Base-by-base conservation (phyloP, 768 basidiomycete genomes). In the Pulveroboletus sp. region DNA sequence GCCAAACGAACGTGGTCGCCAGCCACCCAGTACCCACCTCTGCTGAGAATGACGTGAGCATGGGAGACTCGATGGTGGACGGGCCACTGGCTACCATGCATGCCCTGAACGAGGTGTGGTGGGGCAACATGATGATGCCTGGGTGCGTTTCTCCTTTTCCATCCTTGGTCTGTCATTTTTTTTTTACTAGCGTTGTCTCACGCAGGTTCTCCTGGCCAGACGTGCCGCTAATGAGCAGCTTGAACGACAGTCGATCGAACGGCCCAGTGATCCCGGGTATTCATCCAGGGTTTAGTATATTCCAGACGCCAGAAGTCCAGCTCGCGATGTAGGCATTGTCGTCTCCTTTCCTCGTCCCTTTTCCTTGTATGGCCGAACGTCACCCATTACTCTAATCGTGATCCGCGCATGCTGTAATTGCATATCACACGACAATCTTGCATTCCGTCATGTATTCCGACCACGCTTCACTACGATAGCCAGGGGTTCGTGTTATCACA, bases 101-200 rank as follows among this genome's bases (percentile, higher is more conserved):
- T 43, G 81, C 81, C 24, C 71, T 91, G 48, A 82, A 85, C 53
- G 86, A 83, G 43, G 75, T 70, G 8, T 90, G 82, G 78, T 89
- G 85, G 86, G 68, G 76, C 37, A 85, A 78, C 42, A 84, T 88
- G 82, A 85, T 89, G 86, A 86, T 90, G 85, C 88, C 88, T 31
- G 88, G 88, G 83, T 55, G 1, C 35, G 45, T 47, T 14, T 24
- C 24, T 43, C 5, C 11, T 2, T 10, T n/a, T n/a, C n/a, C 11
- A 0, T 13, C 7, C n/a, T 6, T 6, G 6, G 19, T 4, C n/a
- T 3, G 27, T n/a, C n/a, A 16, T 4, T 23, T 13, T 16, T 14
- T 6, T 31, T 2, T 43, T 7, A 16, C 31, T 39, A 50, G 2
- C 4, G 5, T 9, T 11, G 14, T 26, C 2, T 37, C 32, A 17